Evolutionary conservation across 331 rosid genomes (phyloP).

Genomic region (Saraca asoca): DNA sequence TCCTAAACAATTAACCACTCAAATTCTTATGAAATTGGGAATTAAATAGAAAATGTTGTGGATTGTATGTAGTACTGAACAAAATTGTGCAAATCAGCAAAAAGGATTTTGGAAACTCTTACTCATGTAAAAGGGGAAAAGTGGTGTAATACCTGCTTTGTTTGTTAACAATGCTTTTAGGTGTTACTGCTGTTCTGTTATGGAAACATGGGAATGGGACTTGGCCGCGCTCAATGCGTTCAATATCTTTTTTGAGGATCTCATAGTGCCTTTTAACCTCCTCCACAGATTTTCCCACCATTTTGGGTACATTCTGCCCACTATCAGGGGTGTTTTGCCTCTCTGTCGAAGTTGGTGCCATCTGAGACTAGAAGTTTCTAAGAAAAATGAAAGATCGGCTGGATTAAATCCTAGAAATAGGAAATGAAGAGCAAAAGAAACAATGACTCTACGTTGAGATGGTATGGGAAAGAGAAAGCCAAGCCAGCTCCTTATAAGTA

Average conservation of each 20-base stretch:
- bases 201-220: conserved; percentile 60
- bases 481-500: conserved; percentile 56
- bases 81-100: conserved; percentile 4
- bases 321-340: conserved; percentile 57
- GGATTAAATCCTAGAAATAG: no score
- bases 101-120: conserved; percentile 10
- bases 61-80: not conserved
- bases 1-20: not conserved
- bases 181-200: conserved; percentile 40
- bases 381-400: no score
- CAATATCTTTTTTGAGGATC: conserved; percentile 67
- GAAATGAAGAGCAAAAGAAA: no score
- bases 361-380: no score
- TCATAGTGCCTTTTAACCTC: conserved; percentile 76
- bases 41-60: not conserved
- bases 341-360: no score
- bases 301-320: conserved; percentile 75
- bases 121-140: conserved; percentile 2
- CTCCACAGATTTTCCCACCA: conserved; percentile 72
- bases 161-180: conserved; percentile 23
- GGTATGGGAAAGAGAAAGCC: conserved; percentile 42
- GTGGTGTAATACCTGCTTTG: conserved; percentile 41
- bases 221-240: conserved; percentile 65
- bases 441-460: conserved; percentile 32
- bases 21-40: not conserved